Evolutionary conservation across 305 asterid genomes (phyloP).

Genomic region (Fraxinus greggii): DNA sequence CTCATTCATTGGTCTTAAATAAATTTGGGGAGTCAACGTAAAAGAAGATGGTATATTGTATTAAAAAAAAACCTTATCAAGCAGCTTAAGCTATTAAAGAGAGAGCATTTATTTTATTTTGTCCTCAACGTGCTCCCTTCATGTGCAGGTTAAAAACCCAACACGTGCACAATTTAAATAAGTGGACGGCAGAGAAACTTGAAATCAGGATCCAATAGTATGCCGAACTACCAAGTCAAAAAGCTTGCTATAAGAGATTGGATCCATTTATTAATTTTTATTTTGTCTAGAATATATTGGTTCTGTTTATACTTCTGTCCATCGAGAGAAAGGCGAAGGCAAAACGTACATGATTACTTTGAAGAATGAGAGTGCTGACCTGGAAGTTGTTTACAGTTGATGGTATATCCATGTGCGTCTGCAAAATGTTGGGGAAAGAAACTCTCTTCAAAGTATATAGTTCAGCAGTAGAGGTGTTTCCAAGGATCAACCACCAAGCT

Average conservation of each 20-base stretch:
- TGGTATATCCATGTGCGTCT: constrained; percentile 64
- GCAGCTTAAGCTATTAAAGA: neutral
- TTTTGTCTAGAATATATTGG: neutral
- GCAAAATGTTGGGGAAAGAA: constrained; percentile 56
- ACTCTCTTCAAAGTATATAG: constrained; percentile 76
- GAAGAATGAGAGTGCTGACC: constrained; percentile 35
- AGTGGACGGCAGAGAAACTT: neutral
- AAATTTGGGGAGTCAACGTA: neutral
- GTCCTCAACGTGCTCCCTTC: neutral
- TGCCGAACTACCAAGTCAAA: neutral
- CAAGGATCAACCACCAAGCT: constrained; percentile 96
- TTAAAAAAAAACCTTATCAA: neutral
- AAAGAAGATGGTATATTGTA: neutral
- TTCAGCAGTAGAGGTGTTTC: constrained; percentile 65
- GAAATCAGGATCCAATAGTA: neutral
- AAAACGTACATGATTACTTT: neutral
- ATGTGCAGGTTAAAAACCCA: neutral
- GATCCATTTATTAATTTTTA: neutral
- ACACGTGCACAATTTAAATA: neutral
- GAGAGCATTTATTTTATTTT: neutral
- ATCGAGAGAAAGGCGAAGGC: neutral
- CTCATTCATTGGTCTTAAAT: neutral
- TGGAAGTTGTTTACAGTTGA: constrained; percentile 47
- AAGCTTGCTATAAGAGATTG: neutral
- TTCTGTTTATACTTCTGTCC: neutral